phyloP scores from a whole-genome alignment of 2,329 filamentous ascomycete species.

The Scedosporium apiospermum region DNA sequence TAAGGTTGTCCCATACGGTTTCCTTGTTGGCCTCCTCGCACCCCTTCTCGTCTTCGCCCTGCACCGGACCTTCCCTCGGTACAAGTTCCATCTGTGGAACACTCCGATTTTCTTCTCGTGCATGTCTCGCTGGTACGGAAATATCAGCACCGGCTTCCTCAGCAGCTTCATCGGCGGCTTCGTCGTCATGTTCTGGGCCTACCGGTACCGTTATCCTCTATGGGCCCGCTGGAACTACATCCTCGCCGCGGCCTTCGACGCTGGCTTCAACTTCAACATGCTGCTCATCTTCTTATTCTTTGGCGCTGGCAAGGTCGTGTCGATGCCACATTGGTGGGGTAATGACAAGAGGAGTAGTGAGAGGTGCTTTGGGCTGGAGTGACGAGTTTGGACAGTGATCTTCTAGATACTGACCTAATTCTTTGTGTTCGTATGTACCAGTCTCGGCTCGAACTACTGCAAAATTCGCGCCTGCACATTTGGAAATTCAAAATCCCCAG shows the following conservation, averaged over 20 bases:
- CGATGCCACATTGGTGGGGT: constrained; percentile 57
- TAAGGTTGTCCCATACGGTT: constrained; percentile 40
- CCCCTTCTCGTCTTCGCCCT: constrained; percentile 39
- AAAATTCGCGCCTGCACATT: too few species aligned
- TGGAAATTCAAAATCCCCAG: too few species aligned
- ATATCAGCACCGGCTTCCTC: constrained; percentile 49
- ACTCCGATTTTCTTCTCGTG: constrained; percentile 52
- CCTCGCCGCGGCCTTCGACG: constrained; percentile 51
- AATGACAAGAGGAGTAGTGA: constrained; percentile 46
- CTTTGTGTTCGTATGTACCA: too few species aligned
- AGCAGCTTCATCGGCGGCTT: constrained; percentile 50
- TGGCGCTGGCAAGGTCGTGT: constrained; percentile 43
- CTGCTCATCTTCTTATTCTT: constrained; percentile 52
- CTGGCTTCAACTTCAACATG: constrained; percentile 53
- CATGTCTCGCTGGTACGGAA: constrained; percentile 48
- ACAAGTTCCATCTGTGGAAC: constrained; percentile 49
- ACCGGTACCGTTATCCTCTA: constrained; percentile 42
- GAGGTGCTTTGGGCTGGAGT: constrained; percentile 43
- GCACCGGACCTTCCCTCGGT: constrained; percentile 41
- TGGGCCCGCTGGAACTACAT: constrained; percentile 55
- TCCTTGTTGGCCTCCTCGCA: constrained; percentile 36
- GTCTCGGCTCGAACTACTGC: too few species aligned
- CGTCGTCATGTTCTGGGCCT: constrained; percentile 50
- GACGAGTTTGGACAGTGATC: neutral
- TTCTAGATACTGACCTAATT: too few species aligned